phyloP scores from a whole-genome alignment of 108 stramenopile species.

The Cylindrotheca fusiformis region DNA sequence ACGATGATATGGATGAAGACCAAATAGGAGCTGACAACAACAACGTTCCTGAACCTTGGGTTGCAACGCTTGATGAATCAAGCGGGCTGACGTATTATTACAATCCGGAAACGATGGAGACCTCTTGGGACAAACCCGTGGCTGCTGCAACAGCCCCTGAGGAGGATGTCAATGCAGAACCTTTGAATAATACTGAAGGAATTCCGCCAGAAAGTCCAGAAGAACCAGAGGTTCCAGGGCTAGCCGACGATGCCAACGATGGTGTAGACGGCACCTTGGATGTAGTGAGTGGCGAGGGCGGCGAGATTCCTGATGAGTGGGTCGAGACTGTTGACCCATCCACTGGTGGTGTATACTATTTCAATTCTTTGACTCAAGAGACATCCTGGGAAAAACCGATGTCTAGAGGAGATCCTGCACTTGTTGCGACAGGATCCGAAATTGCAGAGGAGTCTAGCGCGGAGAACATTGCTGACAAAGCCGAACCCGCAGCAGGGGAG shows the following conservation, averaged over 20 bases:
- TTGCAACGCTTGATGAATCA: constrained; percentile 35
- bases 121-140: constrained; percentile 59
- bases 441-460: too few species aligned
- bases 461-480: too few species aligned
- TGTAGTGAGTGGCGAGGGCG: not conserved
- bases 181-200: not conserved
- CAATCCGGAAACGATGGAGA: constrained; percentile 52
- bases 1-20: not conserved
- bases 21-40: not conserved
- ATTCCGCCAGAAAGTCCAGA: not conserved
- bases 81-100: constrained; percentile 55
- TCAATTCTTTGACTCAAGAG: constrained; percentile 17
- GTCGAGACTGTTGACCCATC: constrained; percentile 14
- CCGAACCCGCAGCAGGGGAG: too few species aligned
- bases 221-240: not conserved
- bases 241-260: not conserved
- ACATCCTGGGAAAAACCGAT: constrained; percentile 31
- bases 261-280: not conserved
- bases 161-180: constrained; percentile 4
- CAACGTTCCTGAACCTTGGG: constrained; percentile 38
- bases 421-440: too few species aligned
- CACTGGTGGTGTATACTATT: constrained; percentile 21
- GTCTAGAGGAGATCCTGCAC: not conserved
- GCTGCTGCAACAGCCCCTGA: not conserved
- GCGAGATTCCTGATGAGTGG: constrained; percentile 12